Evolutionary conservation across 169 alveolate genomes (phyloP).

Genomic region (Theileria luwenshuni): DNA sequence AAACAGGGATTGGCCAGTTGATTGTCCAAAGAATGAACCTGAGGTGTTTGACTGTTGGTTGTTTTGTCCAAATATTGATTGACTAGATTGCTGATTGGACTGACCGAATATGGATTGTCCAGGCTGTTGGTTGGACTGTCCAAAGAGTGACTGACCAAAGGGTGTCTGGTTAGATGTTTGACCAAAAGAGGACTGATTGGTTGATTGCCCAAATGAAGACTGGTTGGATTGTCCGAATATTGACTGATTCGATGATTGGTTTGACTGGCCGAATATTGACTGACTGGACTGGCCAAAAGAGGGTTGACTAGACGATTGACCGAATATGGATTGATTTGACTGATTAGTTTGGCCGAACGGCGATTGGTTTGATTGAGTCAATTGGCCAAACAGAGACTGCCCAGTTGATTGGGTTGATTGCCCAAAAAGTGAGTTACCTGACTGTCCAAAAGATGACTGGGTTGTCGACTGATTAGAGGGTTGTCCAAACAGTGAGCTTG

Average conservation of each 20-base stretch:
- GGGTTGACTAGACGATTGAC: not conserved
- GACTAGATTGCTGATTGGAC: conserved; percentile 9
- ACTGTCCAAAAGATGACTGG: not conserved
- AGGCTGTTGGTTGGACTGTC: not conserved
- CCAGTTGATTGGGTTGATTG: not conserved
- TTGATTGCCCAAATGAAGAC: conserved; percentile 10
- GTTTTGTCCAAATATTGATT: conserved; percentile 18
- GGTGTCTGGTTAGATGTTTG: not conserved
- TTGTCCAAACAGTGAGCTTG: not conserved
- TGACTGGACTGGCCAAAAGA: not conserved
- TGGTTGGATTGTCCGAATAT: conserved; percentile 21
- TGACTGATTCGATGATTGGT: not conserved
- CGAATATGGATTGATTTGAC: too few species aligned
- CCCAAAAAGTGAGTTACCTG: not conserved
- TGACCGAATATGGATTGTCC: conserved; percentile 12
- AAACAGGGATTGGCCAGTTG: not conserved
- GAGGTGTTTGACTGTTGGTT: not conserved
- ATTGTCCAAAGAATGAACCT: not conserved
- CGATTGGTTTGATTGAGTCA: not conserved
- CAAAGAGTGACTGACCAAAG: not conserved
- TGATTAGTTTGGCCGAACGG: not conserved
- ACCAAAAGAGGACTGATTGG: not conserved
- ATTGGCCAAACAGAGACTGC: too few species aligned
- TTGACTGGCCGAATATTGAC: too few species aligned
- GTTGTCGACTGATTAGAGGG: not conserved